Evolutionary conservation across 345 rosid genomes (phyloP), one percentile per base, ranked within the genome.

Genomic region (Boechera divaricarpa): DNA sequence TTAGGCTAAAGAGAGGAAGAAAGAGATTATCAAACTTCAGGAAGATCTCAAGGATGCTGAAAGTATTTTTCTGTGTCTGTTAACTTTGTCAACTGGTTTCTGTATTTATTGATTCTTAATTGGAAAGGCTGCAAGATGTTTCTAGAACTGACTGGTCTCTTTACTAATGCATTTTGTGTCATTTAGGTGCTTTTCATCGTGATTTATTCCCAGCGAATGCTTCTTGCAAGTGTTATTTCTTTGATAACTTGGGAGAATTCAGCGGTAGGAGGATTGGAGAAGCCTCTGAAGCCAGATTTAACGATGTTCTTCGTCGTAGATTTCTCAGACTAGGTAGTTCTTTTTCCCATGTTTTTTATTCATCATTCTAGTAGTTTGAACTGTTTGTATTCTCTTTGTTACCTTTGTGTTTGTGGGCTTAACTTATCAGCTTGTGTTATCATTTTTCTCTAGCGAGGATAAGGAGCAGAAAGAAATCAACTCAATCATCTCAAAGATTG

Each of bases 191-290:
- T 71, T 80, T 82, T 21, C 86, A 58, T 47, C 77, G 82, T 80
- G 93, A 87, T 59, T 74, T 87, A 61, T 83, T 89, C 79, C 90
- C 94, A 12, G 84, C 80, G 77, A 80, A 38, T 67, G 93, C 89
- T 48, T 81, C 87, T 39, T 91, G 97, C 85, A 90, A 91, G 85
- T 91, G 99, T 82, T 87, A 87, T 82, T 89, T 96, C 88, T 93
- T 88, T 71, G 85, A 90, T 70, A 80, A 86, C 75, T 77, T 91
- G 88, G 98, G 99, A 83, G 86, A 80, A 66, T 47, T 69, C 51
- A 83, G 84, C 75, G 80, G 84, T 10, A 62, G 83, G 53, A 63
- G 36, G 58, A 69, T 58, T 16, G 85, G 44, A 9, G 88, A 83
- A 41, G 83, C 77, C 58, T 87, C 87, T 60, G 83, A 85, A 73